Evolutionary conservation across 2,329 filamentous ascomycete species (phyloP), one percentile per base, ranked within the genome.

Genomic region (Endocalyx cinctus): DNA sequence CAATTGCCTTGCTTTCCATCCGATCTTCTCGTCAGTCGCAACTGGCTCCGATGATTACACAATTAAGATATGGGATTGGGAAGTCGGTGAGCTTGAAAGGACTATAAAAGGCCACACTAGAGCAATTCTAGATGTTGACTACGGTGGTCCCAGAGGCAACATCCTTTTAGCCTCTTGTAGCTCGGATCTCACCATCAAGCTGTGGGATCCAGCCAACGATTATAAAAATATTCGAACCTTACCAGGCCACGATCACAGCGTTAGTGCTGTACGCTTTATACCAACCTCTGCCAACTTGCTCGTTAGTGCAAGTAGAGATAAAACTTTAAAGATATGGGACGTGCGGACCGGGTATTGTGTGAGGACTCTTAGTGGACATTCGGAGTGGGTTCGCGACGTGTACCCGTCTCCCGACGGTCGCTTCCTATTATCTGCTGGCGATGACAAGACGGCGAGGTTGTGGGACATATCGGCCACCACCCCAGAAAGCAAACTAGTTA

Each of bases 31-130:
- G 8, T 90, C 86, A 5, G 70, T 96, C 15, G 90, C 89, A 8
- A 92, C 87, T 0, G 89, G 86, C 12, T 94, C 88, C 7, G 89
- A 95, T 58, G 90, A 96, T 59, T 85, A 79, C 34, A 94, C 85
- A 6, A 94, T 97, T 59, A 96, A 96, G 54, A 89, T 96, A 35
- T 96, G 89, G 89, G 89, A 96, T 54, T 96, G 88, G 84, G 89
- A 96, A 53, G 65, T 94, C 16, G 90, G 90, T 29, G 89, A 96
- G 60, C 70, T 94, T 4, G 89, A 96, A 58, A 71, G 83, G 42
- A 96, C 89, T 1, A 75, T 96, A 37, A 96, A 96, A 57, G 88
- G 87, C 2, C 90, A 96, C 54, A 96, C 88, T 5, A 88, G 85
- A 54, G 79, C 87, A 4, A 87, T 96, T 1, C 65, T 92, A 17